Conservation (phyloP, 1,139 yeast genomes). For the Pichia sorboxylosa region DNA sequence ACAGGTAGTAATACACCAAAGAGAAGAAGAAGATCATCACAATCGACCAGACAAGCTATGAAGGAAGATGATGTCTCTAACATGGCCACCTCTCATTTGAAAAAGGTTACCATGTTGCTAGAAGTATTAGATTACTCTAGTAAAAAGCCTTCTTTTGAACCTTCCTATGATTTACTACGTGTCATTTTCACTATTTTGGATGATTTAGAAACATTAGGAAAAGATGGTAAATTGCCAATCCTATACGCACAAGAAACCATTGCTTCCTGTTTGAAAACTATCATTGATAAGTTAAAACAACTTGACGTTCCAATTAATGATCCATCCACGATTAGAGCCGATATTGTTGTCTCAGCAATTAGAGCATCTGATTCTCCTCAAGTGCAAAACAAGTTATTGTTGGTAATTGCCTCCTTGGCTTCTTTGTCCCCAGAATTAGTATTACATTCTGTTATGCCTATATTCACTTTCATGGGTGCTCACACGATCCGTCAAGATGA, state of each 20-base stretch:
- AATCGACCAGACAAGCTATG: constrained; percentile 62
- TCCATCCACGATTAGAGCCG: constrained; percentile 71
- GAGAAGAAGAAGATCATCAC: constrained; percentile 70
- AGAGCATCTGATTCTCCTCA: constrained; percentile 87
- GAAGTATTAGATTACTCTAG: constrained; percentile 58
- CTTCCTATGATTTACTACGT: constrained; percentile 41
- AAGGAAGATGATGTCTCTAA: constrained; percentile 55
- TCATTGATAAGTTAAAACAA: constrained; percentile 44
- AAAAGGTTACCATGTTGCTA: constrained; percentile 64
- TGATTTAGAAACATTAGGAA: constrained; percentile 79
- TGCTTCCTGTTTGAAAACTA: constrained; percentile 73
- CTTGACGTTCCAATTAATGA: constrained; percentile 32
- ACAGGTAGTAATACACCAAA: constrained; percentile 41
- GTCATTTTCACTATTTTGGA: constrained; percentile 62
- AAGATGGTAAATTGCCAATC: constrained; percentile 85
- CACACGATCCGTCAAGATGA: constrained; percentile 95
- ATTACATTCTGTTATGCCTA: constrained; percentile 95
- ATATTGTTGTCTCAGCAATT: constrained; percentile 79
- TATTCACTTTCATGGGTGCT: constrained; percentile 98
- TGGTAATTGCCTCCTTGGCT: constrained; percentile 82
- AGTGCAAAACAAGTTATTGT: constrained; percentile 75
- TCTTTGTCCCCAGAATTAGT: constrained; percentile 83
- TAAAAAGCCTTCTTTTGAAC: constrained; percentile 26
- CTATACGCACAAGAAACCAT: constrained; percentile 83
- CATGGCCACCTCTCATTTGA: constrained; percentile 68